Base-by-base conservation (phyloP, 441 rosid species). In the Adansonia madagascariensis region DNA sequence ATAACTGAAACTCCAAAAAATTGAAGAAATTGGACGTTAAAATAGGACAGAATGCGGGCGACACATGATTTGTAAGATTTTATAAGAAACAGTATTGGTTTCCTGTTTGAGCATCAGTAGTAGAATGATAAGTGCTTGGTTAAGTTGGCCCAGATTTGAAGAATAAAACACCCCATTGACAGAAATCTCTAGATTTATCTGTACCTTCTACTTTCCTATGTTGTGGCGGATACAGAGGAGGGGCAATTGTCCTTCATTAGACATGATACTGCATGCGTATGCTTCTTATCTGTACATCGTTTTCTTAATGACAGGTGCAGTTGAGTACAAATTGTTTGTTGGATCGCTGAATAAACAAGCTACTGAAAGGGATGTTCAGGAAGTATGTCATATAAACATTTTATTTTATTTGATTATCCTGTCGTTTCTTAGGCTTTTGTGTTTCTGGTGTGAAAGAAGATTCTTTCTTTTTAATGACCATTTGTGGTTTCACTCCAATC, bases 301-400 rank as follows among this genome's bases (percentile, higher is more conserved):
- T 76, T 63, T 12, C 75, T 81, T 50, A 69, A 76, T 86, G 76
- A 76, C 74, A 93, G 98, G 98, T 79, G 94, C 98, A 3, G 89
- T 92, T 53, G 99, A 97, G 88, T 93, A 88, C 90, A 97, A 94
- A 83, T 87, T 97, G 80, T 97, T 97, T 65, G 99, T 97, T 63
- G 99, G 99, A 55, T 93, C 98, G 18, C 82, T 97, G 80, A 90
- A 89, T 85, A 97, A 93, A 85, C 95, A 92, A 80, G 99, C 99
- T 78, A 86, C 92, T 63, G 98, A 93, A 85, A 91, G 87, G 83
- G 99, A 93, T 89, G 91, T 97, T 77, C 95, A 94, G 89, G 97
- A 91, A 88, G 99, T 97, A 90, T 67, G 95, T 80, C 67, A 62
- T 31, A 46, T 55, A 6, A 6, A 11, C 20, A 22, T 18, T 70